phyloP scores from a whole-genome alignment of 2,329 filamentous ascomycete species.

The Herpotrichia juniperi region DNA sequence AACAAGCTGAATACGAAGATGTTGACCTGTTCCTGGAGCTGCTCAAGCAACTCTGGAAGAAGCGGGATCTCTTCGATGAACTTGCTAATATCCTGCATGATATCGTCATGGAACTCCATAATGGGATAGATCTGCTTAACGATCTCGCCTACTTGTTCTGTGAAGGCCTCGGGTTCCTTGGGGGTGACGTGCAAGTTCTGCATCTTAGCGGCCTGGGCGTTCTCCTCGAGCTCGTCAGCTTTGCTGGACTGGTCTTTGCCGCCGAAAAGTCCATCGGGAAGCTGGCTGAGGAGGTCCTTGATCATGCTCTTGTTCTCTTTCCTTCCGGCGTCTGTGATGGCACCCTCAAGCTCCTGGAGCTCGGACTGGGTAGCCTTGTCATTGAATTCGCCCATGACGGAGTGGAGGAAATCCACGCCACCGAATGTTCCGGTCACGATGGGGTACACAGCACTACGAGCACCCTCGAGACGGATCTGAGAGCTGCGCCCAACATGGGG shows the following conservation, averaged over 20 bases:
- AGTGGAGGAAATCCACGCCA: constrained; percentile 92
- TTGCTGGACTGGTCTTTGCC: constrained; percentile 75
- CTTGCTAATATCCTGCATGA: constrained; percentile 78
- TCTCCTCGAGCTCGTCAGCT: constrained; percentile 78
- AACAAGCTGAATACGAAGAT: constrained; percentile 91
- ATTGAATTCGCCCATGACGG: constrained; percentile 77
- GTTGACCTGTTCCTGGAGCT: constrained; percentile 85
- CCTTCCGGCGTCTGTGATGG: constrained; percentile 68
- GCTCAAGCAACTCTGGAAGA: constrained; percentile 82
- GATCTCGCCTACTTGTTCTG: constrained; percentile 73
- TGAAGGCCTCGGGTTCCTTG: constrained; percentile 82
- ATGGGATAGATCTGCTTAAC: constrained; percentile 85
- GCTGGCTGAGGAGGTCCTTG: constrained; percentile 78
- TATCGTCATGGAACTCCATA: constrained; percentile 87
- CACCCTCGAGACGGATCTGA: constrained; percentile 72
- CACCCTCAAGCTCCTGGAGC: constrained; percentile 85
- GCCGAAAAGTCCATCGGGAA: constrained; percentile 81
- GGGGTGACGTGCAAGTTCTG: constrained; percentile 76
- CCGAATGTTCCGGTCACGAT: constrained; percentile 91
- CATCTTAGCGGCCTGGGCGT: constrained; percentile 77
- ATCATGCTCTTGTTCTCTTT: constrained; percentile 75
- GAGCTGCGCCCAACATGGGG: constrained; percentile 83
- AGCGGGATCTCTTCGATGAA: constrained; percentile 86
- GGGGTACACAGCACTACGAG: constrained; percentile 72
- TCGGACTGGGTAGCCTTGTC: constrained; percentile 93